Evolutionary conservation across 2,329 filamentous ascomycete genomes (phyloP), one percentile per base, ranked within the genome.

Genomic region (Ciborinia camelliae): DNA sequence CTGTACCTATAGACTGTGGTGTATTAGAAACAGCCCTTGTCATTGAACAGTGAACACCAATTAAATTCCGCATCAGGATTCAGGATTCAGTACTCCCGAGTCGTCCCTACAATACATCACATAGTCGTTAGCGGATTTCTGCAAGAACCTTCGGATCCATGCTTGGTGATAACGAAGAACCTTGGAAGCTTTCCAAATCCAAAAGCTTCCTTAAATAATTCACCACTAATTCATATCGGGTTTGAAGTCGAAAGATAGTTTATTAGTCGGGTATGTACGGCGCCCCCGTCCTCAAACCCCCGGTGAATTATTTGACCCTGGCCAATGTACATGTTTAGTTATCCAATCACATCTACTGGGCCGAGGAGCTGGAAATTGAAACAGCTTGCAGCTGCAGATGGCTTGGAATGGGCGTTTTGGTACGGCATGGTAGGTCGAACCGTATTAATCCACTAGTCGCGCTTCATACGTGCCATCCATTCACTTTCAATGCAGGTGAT

Each of bases 311-410:
- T 62, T 47, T 10, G n/a, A 32, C 18, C 51, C 43, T 20, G 23
- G 32, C 43, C 26, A 47, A 37, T 48, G 18, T 37, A 23, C 30
- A 10, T 43, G n/a, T 45, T 35, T 35, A 7, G 14, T 43, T 47
- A 32, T 32, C 20, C 20, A 39, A 55, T 62, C 50, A 62, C 7
- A 35, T 57, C 50, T 15, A 20, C 35, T 57, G 61, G 51, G 61
- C 61, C 61, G 61, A 63, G 50, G 61, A 63, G 61, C 61, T 63
- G 51, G 61, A 57, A 62, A 63, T 47, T 39, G 51, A 48, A 48
- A 37, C 61, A 37, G 6, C 43, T 39, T 63, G 32, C 52, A 63
- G 62, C 62, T 63, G 54, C 43, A 28, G 52, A 30, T 15, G 52
- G 53, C 43, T 58, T 47, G 41, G 1, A 23, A 58, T 58, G 62